These are phyloP conservation scores for Coemansia sp. DNA, from an alignment of 192 early-diverging fungal species.

Conservation along the genomic window DNA sequence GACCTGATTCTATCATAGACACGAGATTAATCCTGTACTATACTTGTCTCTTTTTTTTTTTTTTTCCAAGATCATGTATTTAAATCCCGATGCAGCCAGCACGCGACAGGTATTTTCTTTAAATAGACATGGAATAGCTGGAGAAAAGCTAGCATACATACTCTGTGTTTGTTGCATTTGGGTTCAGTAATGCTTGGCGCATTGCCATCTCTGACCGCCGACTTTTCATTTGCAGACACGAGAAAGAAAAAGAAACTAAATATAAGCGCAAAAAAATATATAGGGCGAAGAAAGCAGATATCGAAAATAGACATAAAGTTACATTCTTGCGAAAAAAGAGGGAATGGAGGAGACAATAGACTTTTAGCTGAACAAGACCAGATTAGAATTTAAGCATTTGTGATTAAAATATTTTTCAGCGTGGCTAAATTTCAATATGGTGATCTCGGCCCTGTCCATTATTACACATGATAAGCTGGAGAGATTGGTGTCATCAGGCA, in stretches of 20 bases:
- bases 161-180: slow-evolving; percentile 35
- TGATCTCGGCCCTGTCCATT: no score
- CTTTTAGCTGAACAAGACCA: no score
- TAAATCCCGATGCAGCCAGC: no score
- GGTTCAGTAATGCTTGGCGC: slow-evolving; percentile 48
- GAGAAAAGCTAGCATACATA: slow-evolving; percentile 10
- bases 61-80: no score
- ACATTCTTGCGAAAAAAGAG: not conserved
- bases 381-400: not conserved
- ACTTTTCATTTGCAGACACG: slow-evolving; percentile 20
- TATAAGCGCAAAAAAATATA: not conserved
- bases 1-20: slow-evolving; percentile 15
- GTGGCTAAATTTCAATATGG: no score
- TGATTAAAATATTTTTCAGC: not conserved
- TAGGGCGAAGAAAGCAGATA: not conserved
- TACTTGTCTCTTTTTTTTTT: no score
- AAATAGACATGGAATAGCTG: not conserved
- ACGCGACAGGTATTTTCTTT: no score
- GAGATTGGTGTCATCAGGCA: no score
- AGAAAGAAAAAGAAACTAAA: no score
- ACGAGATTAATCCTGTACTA: not conserved
- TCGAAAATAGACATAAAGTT: not conserved
- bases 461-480: no score
- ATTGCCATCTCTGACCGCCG: slow-evolving; percentile 51
- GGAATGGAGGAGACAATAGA: not conserved